Evolutionary conservation across 2,329 filamentous ascomycete species (phyloP).

Genomic region (Calonectria honghensis): DNA sequence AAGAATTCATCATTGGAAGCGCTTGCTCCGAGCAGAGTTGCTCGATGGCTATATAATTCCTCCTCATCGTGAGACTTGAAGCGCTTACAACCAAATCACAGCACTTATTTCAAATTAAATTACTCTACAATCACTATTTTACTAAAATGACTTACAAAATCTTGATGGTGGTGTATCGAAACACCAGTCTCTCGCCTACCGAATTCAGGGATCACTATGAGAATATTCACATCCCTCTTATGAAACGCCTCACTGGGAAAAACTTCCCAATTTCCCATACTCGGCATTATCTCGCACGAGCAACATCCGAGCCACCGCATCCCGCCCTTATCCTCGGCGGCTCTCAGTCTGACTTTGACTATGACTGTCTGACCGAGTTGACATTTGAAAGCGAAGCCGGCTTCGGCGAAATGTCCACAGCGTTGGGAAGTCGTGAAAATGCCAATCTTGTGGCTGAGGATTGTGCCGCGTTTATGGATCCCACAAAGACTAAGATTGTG

Average conservation of each 20-base stretch:
- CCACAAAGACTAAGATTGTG: neutral
- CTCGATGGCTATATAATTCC: neutral
- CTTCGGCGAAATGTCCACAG: neutral
- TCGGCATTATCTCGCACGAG: neutral
- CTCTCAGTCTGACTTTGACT: neutral
- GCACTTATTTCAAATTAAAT: neutral
- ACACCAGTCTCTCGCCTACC: neutral
- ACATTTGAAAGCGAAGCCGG: neutral
- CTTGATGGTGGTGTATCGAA: neutral
- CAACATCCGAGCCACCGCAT: neutral
- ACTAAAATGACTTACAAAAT: constrained; percentile 4
- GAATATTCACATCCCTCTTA: neutral
- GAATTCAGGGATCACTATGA: constrained; percentile 5
- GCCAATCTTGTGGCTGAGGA: neutral
- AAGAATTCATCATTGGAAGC: neutral
- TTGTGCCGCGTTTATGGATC: constrained; percentile 3
- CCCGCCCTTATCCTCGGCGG: neutral
- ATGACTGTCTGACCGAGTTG: constrained; percentile 1
- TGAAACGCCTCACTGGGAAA: neutral
- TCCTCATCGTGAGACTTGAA: neutral
- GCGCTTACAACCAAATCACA: neutral
- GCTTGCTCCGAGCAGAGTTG: neutral
- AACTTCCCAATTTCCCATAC: neutral
- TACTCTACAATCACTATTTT: no score
- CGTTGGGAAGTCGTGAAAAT: neutral